These are phyloP conservation scores for Strobilomyces confusus DNA, from an alignment of 768 basidiomycete species.

Conservation along the genomic window DNA sequence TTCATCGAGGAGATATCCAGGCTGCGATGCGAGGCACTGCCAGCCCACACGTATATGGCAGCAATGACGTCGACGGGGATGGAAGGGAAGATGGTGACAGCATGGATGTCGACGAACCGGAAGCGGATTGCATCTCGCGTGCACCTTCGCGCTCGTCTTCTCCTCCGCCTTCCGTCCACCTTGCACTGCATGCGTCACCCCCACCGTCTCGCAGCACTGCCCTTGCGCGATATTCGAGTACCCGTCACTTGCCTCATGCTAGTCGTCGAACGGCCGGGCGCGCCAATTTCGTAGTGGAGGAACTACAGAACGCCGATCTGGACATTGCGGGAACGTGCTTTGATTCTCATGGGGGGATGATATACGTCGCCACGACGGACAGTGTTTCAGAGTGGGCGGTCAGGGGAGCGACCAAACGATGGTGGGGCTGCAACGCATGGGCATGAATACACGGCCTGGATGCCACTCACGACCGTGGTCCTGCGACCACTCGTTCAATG, in stretches of 20 bases:
- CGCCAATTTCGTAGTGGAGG: slow-evolving; percentile 10
- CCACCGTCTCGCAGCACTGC: slow-evolving; percentile 18
- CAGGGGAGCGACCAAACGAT: slow-evolving; percentile 65
- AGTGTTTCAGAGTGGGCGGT: slow-evolving; percentile 78
- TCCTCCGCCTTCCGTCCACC: slow-evolving; percentile 37
- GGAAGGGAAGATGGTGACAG: slow-evolving; percentile 37
- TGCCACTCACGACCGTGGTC: not conserved
- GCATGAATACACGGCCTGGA: slow-evolving; percentile 25
- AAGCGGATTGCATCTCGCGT: slow-evolving; percentile 54
- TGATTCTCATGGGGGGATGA: slow-evolving; percentile 60
- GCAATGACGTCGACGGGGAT: slow-evolving; percentile 23
- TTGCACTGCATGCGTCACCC: slow-evolving; percentile 26
- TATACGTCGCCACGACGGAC: slow-evolving; percentile 64
- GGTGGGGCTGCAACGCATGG: slow-evolving; percentile 57
- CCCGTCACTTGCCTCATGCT: slow-evolving; percentile 15
- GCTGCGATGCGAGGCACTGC: slow-evolving; percentile 14
- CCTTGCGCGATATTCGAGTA: slow-evolving; percentile 17
- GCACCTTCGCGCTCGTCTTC: slow-evolving; percentile 47
- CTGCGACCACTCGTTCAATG: not conserved
- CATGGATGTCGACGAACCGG: slow-evolving; percentile 48
- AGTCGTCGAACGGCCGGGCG: slow-evolving; percentile 18
- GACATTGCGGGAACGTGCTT: slow-evolving; percentile 73
- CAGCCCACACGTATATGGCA: slow-evolving; percentile 12
- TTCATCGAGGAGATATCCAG: slow-evolving; percentile 23
- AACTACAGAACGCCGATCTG: slow-evolving; percentile 25